Evolutionary conservation across 73 alveolate species (phyloP).

Genomic region (Durusdinium trenchii): DNA sequence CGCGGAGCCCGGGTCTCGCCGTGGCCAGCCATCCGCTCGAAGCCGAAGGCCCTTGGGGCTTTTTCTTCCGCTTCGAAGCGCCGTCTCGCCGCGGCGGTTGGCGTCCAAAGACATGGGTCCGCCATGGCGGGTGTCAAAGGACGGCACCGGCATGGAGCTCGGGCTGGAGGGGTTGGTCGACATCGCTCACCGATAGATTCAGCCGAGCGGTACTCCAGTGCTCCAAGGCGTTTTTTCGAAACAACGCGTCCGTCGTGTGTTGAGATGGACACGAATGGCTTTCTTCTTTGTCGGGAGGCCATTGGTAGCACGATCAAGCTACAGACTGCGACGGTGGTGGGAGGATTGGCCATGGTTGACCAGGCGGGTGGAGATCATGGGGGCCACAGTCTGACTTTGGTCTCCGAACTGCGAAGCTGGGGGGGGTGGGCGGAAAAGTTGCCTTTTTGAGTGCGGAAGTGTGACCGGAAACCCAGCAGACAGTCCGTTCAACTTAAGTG

Average conservation of each 20-base stretch:
- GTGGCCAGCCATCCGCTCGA: too few relatives aligned
- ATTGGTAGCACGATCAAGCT: constrained; percentile 98
- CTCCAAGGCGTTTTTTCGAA: not conserved
- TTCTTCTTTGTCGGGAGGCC: constrained; percentile 83
- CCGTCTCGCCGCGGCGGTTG: too few relatives aligned
- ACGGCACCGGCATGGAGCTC: not conserved
- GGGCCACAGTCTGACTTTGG: too few relatives aligned
- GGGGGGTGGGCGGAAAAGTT: not conserved
- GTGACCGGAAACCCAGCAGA: not conserved
- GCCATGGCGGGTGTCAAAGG: too few relatives aligned
- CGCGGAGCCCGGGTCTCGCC: too few relatives aligned
- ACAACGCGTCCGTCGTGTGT: not conserved
- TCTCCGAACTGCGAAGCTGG: not conserved
- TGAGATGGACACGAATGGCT: too few relatives aligned
- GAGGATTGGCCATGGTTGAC: constrained; percentile 99
- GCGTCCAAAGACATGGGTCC: too few relatives aligned
- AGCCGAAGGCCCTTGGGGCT: not conserved
- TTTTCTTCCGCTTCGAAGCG: too few relatives aligned
- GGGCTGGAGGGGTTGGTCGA: not conserved
- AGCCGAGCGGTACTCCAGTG: too few relatives aligned
- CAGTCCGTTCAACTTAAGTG: not conserved
- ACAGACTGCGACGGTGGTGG: constrained; percentile 98
- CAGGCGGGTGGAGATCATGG: constrained; percentile 96
- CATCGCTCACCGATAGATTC: not conserved
- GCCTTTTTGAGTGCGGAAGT: not conserved